phyloP scores from a whole-genome alignment of 805 yeast species.

The Yarrowia porcina region DNA sequence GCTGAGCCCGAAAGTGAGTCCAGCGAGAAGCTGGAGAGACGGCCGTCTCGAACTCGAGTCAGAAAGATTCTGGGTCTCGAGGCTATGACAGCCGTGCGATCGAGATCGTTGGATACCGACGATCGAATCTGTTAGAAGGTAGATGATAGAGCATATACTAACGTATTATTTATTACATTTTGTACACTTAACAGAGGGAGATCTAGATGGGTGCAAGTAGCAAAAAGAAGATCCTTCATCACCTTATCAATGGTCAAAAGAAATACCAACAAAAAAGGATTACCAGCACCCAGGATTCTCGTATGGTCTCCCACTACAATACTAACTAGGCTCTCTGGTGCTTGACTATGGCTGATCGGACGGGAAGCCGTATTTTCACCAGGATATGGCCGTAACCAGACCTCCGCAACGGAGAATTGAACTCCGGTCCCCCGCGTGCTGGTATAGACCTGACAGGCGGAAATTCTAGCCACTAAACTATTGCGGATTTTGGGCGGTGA shows the following conservation, averaged over 20 bases:
- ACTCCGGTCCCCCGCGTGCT: conserved; percentile 26
- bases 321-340: conserved; percentile 22
- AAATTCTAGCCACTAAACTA: conserved; percentile 43
- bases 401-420: conserved; percentile 25
- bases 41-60: conserved; percentile 30
- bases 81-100: conserved; percentile 30
- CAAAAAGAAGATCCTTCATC: too few species aligned
- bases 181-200: too few species aligned
- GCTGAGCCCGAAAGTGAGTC: conserved; percentile 20
- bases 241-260: too few species aligned
- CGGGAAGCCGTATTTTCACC: conserved; percentile 24
- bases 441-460: conserved; percentile 39
- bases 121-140: conserved; percentile 28
- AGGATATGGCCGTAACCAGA: conserved; percentile 23
- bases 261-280: too few species aligned
- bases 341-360: conserved; percentile 24
- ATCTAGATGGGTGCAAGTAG: too few species aligned
- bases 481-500: conserved; percentile 29
- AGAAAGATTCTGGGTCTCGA: conserved; percentile 30
- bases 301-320: conserved; percentile 25
- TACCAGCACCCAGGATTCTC: conserved; percentile 25
- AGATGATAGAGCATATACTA: background rate
- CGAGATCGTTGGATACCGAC: conserved; percentile 30
- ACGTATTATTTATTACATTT: background rate
- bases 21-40: conserved; percentile 25